phyloP scores from a whole-genome alignment of 2,329 filamentous ascomycete species.

The Claviceps pusilla region DNA sequence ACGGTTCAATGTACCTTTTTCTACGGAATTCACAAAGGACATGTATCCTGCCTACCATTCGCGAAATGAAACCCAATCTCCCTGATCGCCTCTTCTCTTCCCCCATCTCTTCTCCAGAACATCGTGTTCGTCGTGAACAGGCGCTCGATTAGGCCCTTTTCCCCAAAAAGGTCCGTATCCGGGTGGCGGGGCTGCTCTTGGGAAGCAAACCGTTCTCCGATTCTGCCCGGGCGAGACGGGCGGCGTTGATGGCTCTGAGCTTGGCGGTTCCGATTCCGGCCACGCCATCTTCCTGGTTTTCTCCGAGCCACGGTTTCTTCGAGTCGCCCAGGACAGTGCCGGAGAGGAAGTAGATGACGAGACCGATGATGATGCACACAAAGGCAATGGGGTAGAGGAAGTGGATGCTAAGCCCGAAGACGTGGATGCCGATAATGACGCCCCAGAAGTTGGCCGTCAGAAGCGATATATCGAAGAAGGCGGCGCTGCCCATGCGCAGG shows the following conservation, averaged over 20 bases:
- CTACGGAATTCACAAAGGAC: no score
- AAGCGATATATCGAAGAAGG: constrained; percentile 92
- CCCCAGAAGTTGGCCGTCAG: constrained; percentile 96
- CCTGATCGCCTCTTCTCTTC: no score
- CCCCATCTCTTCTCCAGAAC: no score
- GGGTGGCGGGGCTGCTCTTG: not conserved
- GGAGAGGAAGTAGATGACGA: constrained; percentile 75
- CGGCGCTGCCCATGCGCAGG: constrained; percentile 76
- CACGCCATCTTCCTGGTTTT: constrained; percentile 68
- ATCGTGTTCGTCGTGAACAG: no score
- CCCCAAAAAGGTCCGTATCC: constrained; percentile 1
- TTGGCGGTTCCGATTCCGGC: constrained; percentile 75
- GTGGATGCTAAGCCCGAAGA: constrained; percentile 68
- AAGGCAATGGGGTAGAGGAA: constrained; percentile 94
- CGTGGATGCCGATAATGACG: constrained; percentile 75
- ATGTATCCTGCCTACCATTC: no score
- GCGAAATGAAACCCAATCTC: no score
- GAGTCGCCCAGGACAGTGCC: constrained; percentile 73
- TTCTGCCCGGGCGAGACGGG: constrained; percentile 25
- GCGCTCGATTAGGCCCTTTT: not conserved
- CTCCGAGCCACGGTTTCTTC: constrained; percentile 87
- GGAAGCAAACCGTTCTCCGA: constrained; percentile 12
- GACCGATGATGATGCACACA: constrained; percentile 73
- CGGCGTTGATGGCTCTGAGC: constrained; percentile 51
- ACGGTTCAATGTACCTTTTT: no score